Conservation (phyloP, 2,329 filamentous ascomycete species). For the Fusarium coffeatum region DNA sequence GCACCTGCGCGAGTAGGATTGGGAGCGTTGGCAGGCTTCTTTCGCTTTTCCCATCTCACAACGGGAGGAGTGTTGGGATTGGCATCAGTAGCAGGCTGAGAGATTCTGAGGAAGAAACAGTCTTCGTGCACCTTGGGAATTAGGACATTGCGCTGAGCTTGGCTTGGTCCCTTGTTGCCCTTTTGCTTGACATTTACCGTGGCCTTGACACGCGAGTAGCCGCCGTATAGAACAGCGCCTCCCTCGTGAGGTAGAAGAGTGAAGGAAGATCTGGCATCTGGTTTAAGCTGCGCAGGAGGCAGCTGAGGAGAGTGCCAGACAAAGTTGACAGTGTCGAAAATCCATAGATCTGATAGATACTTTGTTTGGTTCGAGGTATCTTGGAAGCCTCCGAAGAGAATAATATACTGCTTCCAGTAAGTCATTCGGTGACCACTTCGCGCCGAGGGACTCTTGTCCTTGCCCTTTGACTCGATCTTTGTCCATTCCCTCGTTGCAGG, state of each 20-base stretch:
- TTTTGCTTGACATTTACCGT: constrained; percentile 68
- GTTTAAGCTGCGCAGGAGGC: constrained; percentile 83
- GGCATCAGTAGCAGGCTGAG: constrained; percentile 75
- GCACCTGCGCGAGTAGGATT: constrained; percentile 86
- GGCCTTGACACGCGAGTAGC: constrained; percentile 91
- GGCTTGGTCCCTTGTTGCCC: constrained; percentile 66
- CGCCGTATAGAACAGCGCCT: constrained; percentile 90
- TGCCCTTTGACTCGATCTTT: constrained; percentile 82
- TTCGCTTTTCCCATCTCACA: constrained; percentile 91
- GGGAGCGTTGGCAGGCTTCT: constrained; percentile 90
- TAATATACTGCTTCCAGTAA: constrained; percentile 95
- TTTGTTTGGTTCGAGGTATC: constrained; percentile 95
- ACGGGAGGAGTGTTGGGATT: constrained; percentile 73
- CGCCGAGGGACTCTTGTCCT: constrained; percentile 82
- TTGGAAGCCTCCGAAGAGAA: constrained; percentile 96
- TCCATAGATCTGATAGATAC: constrained; percentile 93
- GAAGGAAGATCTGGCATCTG: constrained; percentile 91
- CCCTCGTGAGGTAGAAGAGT: constrained; percentile 90
- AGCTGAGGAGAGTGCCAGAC: constrained; percentile 83
- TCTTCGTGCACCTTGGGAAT: constrained; percentile 94
- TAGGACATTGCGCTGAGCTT: constrained; percentile 76
- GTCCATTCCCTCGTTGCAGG: constrained; percentile 89
- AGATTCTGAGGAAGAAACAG: constrained; percentile 90
- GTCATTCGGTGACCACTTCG: constrained; percentile 96
- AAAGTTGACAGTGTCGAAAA: constrained; percentile 91